Evolutionary conservation across 306 rosid genomes (phyloP).

Genomic region (Lathyrus aphaca): DNA sequence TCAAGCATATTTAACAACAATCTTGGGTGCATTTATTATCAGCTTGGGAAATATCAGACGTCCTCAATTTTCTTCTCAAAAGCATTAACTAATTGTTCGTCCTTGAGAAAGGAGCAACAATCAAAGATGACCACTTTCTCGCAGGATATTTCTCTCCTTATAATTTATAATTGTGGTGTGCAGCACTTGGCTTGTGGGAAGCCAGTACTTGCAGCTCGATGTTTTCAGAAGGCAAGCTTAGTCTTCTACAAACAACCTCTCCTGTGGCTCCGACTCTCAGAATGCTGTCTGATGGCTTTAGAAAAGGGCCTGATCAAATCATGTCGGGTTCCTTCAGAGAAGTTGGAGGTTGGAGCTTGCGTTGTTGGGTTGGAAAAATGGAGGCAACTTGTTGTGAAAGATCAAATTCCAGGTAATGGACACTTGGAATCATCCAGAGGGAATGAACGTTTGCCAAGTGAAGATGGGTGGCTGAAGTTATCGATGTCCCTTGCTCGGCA

Average conservation of each 20-base stretch:
- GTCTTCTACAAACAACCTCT: slow-evolving; percentile 83
- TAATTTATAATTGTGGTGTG: slow-evolving; percentile 84
- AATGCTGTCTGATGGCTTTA: slow-evolving; percentile 96
- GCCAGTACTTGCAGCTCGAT: slow-evolving; percentile 86
- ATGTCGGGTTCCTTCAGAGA: slow-evolving; percentile 49
- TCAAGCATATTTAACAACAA: slow-evolving; percentile 86
- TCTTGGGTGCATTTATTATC: slow-evolving; percentile 93
- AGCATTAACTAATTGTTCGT: slow-evolving; percentile 75
- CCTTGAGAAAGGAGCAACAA: slow-evolving; percentile 80
- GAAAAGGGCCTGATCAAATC: slow-evolving; percentile 71
- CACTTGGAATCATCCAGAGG: slow-evolving; percentile 45
- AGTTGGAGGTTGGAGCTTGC: slow-evolving; percentile 64
- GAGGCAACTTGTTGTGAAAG: slow-evolving; percentile 87
- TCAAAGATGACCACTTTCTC: slow-evolving; percentile 70
- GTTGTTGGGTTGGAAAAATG: slow-evolving; percentile 91
- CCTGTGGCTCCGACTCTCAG: slow-evolving; percentile 96
- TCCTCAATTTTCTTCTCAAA: slow-evolving; percentile 84
- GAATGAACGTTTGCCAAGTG: slow-evolving; percentile 51
- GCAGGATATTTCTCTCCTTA: slow-evolving; percentile 81
- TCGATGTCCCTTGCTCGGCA: slow-evolving; percentile 82
- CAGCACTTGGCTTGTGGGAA: slow-evolving; percentile 92
- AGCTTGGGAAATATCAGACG: slow-evolving; percentile 92
- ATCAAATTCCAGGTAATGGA: slow-evolving; percentile 62
- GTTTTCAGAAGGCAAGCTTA: slow-evolving; percentile 90
- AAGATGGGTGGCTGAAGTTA: slow-evolving; percentile 68